Conservation (phyloP, 192 early-diverging fungal genomes). For the Haplosporangium gracile region DNA sequence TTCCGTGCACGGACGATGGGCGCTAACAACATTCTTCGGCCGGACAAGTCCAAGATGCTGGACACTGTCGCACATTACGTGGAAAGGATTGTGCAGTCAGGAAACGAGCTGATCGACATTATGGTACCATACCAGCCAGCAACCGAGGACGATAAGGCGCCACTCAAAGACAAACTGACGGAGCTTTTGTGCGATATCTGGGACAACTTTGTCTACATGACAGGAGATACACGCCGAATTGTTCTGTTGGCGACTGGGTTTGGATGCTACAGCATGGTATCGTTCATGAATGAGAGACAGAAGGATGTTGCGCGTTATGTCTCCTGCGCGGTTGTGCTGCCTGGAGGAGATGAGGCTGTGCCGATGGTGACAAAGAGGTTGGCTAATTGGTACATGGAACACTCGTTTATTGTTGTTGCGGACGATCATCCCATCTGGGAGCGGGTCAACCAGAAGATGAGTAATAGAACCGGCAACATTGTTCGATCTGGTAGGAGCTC, state of each 20-base stretch:
- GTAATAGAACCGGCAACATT: conserved; percentile 30
- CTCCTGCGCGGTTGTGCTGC: conserved; percentile 51
- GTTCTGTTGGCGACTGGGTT: conserved; percentile 52
- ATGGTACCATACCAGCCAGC: conserved; percentile 43
- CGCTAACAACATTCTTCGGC: conserved; percentile 38
- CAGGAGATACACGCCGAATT: conserved; percentile 27
- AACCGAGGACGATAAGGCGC: conserved; percentile 37
- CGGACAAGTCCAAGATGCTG: conserved; percentile 39
- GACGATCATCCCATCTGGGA: conserved; percentile 53
- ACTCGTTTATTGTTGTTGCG: conserved; percentile 43
- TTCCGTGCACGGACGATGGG: conserved; percentile 40
- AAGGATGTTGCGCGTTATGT: conserved; percentile 46
- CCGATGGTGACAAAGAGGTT: conserved; percentile 51
- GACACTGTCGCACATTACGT: conserved; percentile 51
- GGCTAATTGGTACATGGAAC: conserved; percentile 40
- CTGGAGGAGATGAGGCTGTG: conserved; percentile 42
- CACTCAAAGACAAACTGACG: conserved; percentile 43
- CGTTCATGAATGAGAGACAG: conserved; percentile 57
- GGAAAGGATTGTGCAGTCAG: conserved; percentile 41
- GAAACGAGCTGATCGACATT: conserved; percentile 42
- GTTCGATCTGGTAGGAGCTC: conserved; percentile 32
- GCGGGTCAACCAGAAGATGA: conserved; percentile 20
- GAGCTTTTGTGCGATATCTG: conserved; percentile 51
- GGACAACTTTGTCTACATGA: conserved; percentile 47
- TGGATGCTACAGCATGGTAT: conserved; percentile 49